Conservation (phyloP, 2,329 filamentous ascomycete genomes). For the Ampelomyces quisqualis region DNA sequence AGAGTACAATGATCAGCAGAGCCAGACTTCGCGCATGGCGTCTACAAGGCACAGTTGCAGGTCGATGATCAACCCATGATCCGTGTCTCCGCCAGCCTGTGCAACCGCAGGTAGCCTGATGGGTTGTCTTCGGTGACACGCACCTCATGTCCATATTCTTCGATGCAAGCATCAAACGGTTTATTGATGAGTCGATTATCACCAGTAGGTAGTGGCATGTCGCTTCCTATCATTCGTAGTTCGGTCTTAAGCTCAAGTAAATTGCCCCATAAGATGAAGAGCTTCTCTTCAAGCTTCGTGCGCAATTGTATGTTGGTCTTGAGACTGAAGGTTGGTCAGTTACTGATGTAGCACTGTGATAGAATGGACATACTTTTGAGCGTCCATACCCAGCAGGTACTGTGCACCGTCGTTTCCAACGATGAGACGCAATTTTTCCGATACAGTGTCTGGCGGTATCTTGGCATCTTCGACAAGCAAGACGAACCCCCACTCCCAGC, state of each 20-base stretch:
- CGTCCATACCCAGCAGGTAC: constrained; percentile 57
- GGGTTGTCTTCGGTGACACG: constrained; percentile 12
- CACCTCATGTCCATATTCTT: constrained; percentile 28
- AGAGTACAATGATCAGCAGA: no score
- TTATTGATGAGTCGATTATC: constrained; percentile 40
- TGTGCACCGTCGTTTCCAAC: constrained; percentile 60
- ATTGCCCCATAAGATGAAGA: constrained; percentile 84
- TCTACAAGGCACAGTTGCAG: no score
- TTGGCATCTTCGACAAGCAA: constrained; percentile 73
- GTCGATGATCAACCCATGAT: constrained; percentile 18
- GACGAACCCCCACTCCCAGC: constrained; percentile 84
- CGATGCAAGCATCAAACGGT: constrained; percentile 45
- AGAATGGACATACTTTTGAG: constrained; percentile 54
- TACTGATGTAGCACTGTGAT: no score
- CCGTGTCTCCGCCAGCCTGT: constrained; percentile 24
- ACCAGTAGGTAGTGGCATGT: constrained; percentile 27
- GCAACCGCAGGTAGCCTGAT: constrained; percentile 27
- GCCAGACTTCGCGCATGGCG: no score
- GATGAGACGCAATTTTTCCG: constrained; percentile 61
- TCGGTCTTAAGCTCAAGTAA: constrained; percentile 62
- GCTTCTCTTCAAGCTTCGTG: constrained; percentile 61
- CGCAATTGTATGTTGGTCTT: constrained; percentile 54
- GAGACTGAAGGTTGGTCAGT: constrained; percentile 51
- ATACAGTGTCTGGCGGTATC: constrained; percentile 24
- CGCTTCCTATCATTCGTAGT: constrained; percentile 48